Evolutionary conservation across 2,329 filamentous ascomycete genomes (phyloP).

Genomic region (Beauveria sp.): DNA sequence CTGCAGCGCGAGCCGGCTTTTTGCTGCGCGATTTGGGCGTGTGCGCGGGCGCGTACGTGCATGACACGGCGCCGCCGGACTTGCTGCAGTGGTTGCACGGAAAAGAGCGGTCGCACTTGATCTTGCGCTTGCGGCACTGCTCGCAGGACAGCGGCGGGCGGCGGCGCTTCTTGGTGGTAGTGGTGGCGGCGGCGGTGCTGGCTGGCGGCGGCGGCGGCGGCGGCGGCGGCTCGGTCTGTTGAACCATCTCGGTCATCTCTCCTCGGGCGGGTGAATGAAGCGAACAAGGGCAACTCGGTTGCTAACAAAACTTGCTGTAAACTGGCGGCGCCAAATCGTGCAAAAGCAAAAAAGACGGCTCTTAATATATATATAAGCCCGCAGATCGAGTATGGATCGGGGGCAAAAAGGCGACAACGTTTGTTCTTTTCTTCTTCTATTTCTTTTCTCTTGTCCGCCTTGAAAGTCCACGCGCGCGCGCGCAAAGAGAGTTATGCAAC

Average conservation of each 20-base stretch:
- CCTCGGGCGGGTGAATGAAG: neutral
- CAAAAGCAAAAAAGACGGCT: no score
- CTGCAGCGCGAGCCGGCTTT: neutral
- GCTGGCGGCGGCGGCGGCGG: neutral
- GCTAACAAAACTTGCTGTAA: no score
- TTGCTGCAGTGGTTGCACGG: slow-evolving; percentile 55
- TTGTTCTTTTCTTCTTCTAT: no score
- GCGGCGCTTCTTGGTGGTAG: slow-evolving; percentile 28
- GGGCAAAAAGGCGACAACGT: no score
- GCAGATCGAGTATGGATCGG: no score
- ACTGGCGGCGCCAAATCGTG: neutral
- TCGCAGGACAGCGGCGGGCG: slow-evolving; percentile 42
- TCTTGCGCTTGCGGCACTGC: slow-evolving; percentile 52
- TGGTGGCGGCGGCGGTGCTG: neutral
- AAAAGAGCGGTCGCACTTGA: slow-evolving; percentile 50
- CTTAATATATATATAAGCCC: no score
- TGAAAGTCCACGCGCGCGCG: no score
- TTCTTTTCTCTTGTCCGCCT: no score
- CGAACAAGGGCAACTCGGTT: no score
- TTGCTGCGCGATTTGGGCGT: slow-evolving; percentile 16
- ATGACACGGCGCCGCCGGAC: slow-evolving; percentile 38
- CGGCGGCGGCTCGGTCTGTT: slow-evolving; percentile 27
- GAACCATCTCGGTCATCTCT: slow-evolving; percentile 25
- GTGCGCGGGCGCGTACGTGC: slow-evolving; percentile 40
- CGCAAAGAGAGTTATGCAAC: no score